Evolutionary conservation across 2,329 filamentous ascomycete genomes (phyloP), one percentile per base, ranked within the genome.

Genomic region (Epichloe sp.): DNA sequence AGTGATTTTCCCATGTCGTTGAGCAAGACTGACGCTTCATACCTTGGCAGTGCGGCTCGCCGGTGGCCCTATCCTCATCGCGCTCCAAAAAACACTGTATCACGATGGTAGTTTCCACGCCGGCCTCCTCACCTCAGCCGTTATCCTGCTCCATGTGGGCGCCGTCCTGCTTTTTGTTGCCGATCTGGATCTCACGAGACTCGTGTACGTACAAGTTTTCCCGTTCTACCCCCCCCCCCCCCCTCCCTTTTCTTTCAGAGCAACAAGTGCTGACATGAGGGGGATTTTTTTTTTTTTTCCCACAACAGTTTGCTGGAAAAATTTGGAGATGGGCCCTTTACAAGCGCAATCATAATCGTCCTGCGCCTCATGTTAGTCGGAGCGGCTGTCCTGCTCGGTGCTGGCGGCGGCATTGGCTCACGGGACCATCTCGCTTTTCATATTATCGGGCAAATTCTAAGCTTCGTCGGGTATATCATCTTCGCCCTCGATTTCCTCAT

Each of bases 61-160:
- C 14, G 62, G 62, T 26, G 61, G 60, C 37, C 60, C 61, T 23
- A 46, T 63, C 40, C 56, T 58, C 26, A 58, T 63, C 45, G 51
- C 60, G 38, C 48, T 58, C 26, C 54, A 60, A 3, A 47, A 48
- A 52, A 3, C 53, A 5, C 38, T 51, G 41, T 56, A 54, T 44
- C 0, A 23, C 0, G 15, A 50, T 5, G 36, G 43, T 34, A 1
- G 35, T 14, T 44, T 23, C 23, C 14, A 44, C 1, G 47, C 57
- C 14, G 60, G 60, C 5, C 55, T 63, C 34, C 58, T 55, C 49
- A 56, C 60, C 34, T 59, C 61, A 15, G 56, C 60, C 10, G 53
- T 58, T 5, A 50, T 63, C 19, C 56, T 63, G 5, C 60, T 64
- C 46, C 63, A 64, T 48, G 56, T 64, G 21, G 62, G 62, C 34